Conservation (phyloP, 805 yeast species). For the Isabelozyma heimii region DNA sequence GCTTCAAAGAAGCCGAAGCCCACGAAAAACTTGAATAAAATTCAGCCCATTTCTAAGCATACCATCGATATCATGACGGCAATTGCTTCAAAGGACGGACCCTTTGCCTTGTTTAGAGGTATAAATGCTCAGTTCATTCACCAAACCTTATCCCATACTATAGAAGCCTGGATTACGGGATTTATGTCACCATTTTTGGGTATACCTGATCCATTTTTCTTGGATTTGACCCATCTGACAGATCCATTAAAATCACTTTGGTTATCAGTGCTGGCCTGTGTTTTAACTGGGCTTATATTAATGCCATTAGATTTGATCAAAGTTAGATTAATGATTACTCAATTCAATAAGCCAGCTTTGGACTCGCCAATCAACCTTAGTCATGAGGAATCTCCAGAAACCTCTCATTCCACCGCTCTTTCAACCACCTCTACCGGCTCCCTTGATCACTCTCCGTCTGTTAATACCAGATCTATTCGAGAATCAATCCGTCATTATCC, state of each 20-base stretch:
- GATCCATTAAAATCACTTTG: conserved; percentile 69
- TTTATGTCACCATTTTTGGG: conserved; percentile 76
- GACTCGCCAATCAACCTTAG: not conserved
- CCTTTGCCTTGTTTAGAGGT: conserved; percentile 69
- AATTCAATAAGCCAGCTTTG: conserved; percentile 37
- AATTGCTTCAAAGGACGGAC: conserved; percentile 67
- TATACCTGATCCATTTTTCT: conserved; percentile 85
- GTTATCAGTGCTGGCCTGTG: conserved; percentile 67
- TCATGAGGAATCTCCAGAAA: not conserved
- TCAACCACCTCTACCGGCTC: not conserved
- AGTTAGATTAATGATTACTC: conserved; percentile 72
- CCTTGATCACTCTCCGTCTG: not conserved
- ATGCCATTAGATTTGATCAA: conserved; percentile 82
- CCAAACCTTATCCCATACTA: conserved; percentile 68
- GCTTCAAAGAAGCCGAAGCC: conserved; percentile 2
- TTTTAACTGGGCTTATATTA: conserved; percentile 66
- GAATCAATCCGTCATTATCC: conserved; percentile 65
- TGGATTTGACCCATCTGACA: conserved; percentile 77
- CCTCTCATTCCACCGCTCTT: not conserved
- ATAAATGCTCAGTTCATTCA: conserved; percentile 77
- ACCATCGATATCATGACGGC: conserved; percentile 65
- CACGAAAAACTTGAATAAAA: conserved; percentile 17
- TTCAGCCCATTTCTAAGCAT: conserved; percentile 59
- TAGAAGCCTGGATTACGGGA: conserved; percentile 92
- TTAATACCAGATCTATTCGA: conserved; percentile 63